Conservation (phyloP, 768 basidiomycete species). For the Boletus rubroflammeus region DNA sequence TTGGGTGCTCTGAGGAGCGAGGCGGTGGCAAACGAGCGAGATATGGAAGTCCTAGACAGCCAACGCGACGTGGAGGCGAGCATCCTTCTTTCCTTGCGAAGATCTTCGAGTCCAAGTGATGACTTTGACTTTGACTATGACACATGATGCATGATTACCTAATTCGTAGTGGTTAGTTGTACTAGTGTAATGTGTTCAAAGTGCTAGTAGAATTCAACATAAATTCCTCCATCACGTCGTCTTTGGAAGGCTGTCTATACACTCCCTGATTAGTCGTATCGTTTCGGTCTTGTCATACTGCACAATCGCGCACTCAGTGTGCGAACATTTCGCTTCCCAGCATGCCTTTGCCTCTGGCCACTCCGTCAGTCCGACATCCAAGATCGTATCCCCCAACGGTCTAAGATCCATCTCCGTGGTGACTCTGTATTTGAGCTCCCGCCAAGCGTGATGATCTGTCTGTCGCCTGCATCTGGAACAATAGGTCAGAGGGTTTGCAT, state of each 20-base stretch:
- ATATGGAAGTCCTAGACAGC: constrained; percentile 9
- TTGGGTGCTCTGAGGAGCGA: constrained; percentile 13
- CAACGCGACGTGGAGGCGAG: constrained; percentile 17
- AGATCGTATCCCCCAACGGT: constrained; percentile 57
- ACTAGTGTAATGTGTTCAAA: background rate
- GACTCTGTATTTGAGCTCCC: constrained; percentile 58
- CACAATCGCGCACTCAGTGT: constrained; percentile 41
- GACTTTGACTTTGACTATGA: background rate
- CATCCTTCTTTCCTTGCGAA: background rate
- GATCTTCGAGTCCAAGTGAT: background rate
- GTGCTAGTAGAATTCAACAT: no score
- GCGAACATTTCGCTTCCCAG: constrained; percentile 55
- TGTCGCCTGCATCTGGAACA: constrained; percentile 49
- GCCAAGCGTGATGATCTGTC: constrained; percentile 60
- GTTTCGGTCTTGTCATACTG: constrained; percentile 58
- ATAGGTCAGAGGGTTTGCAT: constrained; percentile 34
- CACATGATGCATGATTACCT: constrained; percentile 18
- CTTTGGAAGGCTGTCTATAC: constrained; percentile 48
- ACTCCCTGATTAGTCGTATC: constrained; percentile 50
- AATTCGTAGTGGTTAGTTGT: background rate
- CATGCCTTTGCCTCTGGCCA: constrained; percentile 61
- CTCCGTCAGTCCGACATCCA: constrained; percentile 43
- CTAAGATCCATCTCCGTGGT: constrained; percentile 55
- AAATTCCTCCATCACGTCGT: constrained; percentile 21
- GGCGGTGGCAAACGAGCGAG: constrained; percentile 24